phyloP scores from a whole-genome alignment of 768 basidiomycete genomes.

The Roridomyces roridus region DNA sequence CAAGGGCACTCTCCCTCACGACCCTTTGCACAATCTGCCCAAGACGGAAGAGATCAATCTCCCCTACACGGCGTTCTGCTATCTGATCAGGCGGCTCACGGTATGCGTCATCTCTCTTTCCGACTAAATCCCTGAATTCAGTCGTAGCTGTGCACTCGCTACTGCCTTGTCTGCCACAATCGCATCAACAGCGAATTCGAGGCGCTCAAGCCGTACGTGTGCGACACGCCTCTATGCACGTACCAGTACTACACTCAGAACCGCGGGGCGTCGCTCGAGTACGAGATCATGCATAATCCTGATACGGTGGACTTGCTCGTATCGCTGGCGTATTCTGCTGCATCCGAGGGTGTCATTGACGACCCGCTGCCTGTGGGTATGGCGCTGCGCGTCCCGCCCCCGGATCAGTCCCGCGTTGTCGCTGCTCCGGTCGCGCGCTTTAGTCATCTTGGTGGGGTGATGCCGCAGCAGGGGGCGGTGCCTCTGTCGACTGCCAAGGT shows the following conservation, averaged over 20 bases:
- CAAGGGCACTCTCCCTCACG: constrained; percentile 57
- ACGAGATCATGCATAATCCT: constrained; percentile 72
- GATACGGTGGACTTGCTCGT: constrained; percentile 72
- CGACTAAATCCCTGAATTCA: background rate
- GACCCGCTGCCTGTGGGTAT: constrained; percentile 67
- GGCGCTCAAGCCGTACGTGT: constrained; percentile 78
- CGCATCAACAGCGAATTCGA: constrained; percentile 57
- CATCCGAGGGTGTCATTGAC: constrained; percentile 56
- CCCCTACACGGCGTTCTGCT: constrained; percentile 66
- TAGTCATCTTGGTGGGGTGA: background rate
- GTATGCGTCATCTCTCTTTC: constrained; percentile 37
- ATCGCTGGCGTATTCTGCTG: constrained; percentile 64
- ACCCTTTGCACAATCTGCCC: constrained; percentile 50
- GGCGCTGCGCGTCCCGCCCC: constrained; percentile 58
- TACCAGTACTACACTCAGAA: constrained; percentile 75
- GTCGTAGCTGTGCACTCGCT: constrained; percentile 66
- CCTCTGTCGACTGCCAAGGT: background rate
- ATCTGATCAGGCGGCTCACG: constrained; percentile 67
- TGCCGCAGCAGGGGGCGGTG: background rate
- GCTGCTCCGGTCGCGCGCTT: background rate
- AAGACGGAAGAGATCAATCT: constrained; percentile 55
- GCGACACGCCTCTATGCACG: constrained; percentile 65
- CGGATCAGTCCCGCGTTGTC: constrained; percentile 27
- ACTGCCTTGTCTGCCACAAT: constrained; percentile 79
- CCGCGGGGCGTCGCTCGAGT: constrained; percentile 74